Conservation (phyloP, 1,139 yeast genomes). For the Blastobotrys persicus region DNA sequence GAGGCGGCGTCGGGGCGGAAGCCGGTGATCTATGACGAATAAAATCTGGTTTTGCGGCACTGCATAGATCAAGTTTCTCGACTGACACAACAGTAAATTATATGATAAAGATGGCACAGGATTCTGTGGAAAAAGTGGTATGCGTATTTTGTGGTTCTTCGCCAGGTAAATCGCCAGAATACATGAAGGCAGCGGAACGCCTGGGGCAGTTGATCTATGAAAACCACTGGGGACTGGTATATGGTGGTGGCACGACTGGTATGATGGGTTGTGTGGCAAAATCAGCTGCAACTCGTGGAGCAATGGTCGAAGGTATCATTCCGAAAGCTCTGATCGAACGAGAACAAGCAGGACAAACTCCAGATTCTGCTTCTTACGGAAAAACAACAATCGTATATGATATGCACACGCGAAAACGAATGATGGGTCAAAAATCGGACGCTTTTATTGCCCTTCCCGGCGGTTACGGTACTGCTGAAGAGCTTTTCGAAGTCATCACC, state of each 20-base stretch:
- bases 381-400: slow-evolving; percentile 78
- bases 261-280: slow-evolving; percentile 85
- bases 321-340: slow-evolving; percentile 77
- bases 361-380: slow-evolving; percentile 66
- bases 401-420: slow-evolving; percentile 84
- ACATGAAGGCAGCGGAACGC: slow-evolving; percentile 52
- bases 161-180: slow-evolving; percentile 56
- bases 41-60: too few species aligned
- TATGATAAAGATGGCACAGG: slow-evolving; percentile 5
- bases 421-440: slow-evolving; percentile 85
- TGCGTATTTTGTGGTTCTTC: slow-evolving; percentile 91
- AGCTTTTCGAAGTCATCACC: slow-evolving; percentile 83
- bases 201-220: slow-evolving; percentile 61
- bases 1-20: background rate
- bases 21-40: background rate
- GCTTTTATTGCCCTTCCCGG: slow-evolving; percentile 92
- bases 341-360: slow-evolving; percentile 55
- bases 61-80: too few species aligned
- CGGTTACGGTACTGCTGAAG: slow-evolving; percentile 89
- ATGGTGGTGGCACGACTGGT: slow-evolving; percentile 83
- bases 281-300: slow-evolving; percentile 62
- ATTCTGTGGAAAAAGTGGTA: slow-evolving; percentile 43
- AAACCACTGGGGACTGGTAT: slow-evolving; percentile 71
- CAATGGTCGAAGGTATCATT: slow-evolving; percentile 81
- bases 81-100: too few species aligned